These are phyloP conservation scores for Brassica carinata DNA, from an alignment of 345 rosid genomes.

Conservation along the genomic window DNA sequence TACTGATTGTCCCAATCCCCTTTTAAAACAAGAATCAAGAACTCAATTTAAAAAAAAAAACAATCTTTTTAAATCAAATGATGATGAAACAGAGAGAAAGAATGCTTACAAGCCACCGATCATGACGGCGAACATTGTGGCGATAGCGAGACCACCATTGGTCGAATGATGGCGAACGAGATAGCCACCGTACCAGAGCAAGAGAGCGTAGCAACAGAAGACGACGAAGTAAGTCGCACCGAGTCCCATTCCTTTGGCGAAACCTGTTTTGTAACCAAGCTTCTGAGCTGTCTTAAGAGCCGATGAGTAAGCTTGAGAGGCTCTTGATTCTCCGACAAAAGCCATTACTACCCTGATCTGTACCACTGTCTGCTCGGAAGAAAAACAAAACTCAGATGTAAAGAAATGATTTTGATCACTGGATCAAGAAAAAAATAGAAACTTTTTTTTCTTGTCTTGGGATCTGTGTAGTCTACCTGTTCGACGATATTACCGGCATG, in stretches of 20 bases:
- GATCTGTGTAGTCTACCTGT: neutral
- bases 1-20: neutral
- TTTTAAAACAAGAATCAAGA: neutral
- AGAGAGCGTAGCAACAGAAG: slow-evolving; percentile 7
- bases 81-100: neutral
- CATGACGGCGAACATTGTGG: slow-evolving; percentile 3
- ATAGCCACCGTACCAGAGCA: slow-evolving; percentile 3
- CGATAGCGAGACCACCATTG: neutral
- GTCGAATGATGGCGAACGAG: neutral
- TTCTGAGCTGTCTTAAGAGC: neutral
- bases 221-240: neutral
- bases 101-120: slow-evolving; percentile 1
- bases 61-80: neutral
- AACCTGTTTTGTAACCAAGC: neutral
- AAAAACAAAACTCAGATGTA: neutral
- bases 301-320: neutral
- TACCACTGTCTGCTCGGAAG: neutral
- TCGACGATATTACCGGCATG: slow-evolving; percentile 1
- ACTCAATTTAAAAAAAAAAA: neutral
- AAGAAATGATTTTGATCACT: neutral
- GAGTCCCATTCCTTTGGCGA: neutral
- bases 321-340: neutral
- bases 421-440: neutral
- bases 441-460: neutral
- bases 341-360: neutral